Conservation (phyloP, 805 yeast species). For the Sugiyamaella lignohabitans region DNA sequence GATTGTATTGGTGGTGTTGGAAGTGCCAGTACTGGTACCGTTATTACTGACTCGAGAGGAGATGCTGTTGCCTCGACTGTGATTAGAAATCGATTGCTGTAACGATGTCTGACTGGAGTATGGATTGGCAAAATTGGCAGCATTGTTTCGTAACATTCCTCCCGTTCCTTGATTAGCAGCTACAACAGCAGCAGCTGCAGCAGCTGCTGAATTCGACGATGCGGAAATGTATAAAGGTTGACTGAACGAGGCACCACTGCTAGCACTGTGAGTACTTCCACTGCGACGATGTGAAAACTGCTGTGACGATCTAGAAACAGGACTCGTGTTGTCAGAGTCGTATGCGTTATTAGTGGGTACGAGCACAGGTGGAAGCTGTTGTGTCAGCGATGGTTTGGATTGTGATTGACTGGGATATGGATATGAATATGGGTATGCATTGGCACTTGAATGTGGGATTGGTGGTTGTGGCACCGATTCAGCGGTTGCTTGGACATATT, state of each 20-base stretch:
- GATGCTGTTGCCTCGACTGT: conserved; percentile 12
- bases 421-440: not conserved
- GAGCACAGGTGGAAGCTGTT: not conserved
- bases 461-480: not conserved
- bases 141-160: no score
- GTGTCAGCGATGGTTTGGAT: not conserved
- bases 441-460: no score
- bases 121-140: conserved; percentile 1
- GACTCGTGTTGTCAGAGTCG: not conserved
- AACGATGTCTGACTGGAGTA: conserved; percentile 5
- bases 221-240: conserved; percentile 12
- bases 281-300: conserved; percentile 8
- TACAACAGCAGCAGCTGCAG: not conserved
- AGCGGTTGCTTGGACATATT: not conserved
- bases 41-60: conserved; percentile 10
- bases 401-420: not conserved
- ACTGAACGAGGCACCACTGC: conserved; percentile 11
- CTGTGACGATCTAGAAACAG: not conserved
- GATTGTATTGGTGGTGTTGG: no score
- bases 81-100: not conserved
- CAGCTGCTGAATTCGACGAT: not conserved
- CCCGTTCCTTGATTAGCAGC: not conserved
- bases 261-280: conserved; percentile 11
- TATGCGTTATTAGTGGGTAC: not conserved
- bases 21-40: not conserved